Evolutionary conservation across 2,329 filamentous ascomycete genomes (phyloP).

Genomic region (Coniochaeta ligniaria): DNA sequence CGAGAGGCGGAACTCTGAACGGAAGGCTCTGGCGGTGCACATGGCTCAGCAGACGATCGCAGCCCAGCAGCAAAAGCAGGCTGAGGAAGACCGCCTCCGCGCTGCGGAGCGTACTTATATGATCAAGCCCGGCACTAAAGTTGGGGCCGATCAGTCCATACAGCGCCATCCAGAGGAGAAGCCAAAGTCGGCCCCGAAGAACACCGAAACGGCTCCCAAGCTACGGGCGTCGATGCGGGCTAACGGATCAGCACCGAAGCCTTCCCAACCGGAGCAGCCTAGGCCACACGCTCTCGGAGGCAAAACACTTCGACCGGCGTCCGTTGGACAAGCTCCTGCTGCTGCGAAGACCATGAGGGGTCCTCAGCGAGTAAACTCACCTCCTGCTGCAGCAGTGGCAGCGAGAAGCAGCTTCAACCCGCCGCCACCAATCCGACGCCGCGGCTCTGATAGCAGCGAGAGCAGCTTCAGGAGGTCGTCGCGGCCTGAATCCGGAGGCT

Average conservation of each 20-base stretch:
- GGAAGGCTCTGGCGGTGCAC: constrained; percentile 18
- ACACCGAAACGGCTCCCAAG: constrained; percentile 15
- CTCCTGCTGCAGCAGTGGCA: neutral
- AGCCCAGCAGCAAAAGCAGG: constrained; percentile 54
- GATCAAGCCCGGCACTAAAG: constrained; percentile 21
- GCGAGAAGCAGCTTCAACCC: constrained; percentile 10
- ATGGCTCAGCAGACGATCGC: constrained; percentile 60
- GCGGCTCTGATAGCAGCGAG: constrained; percentile 60
- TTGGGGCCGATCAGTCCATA: neutral
- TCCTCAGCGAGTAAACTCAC: neutral
- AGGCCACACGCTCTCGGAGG: neutral
- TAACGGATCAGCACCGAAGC: constrained; percentile 5
- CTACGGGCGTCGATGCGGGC: constrained; percentile 26
- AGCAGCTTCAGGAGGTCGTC: constrained; percentile 72
- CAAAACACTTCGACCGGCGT: neutral
- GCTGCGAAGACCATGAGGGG: neutral
- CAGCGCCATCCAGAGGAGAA: constrained; percentile 6
- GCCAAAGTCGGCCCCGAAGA: constrained; percentile 18
- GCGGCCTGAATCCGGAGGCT: constrained; percentile 38
- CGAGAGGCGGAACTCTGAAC: constrained; percentile 33
- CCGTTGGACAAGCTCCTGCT: neutral
- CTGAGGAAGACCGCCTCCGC: constrained; percentile 20
- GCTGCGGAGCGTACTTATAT: constrained; percentile 17
- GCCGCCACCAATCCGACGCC: constrained; percentile 37
- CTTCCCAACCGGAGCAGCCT: constrained; percentile 2